Evolutionary conservation across 345 rosid genomes (phyloP), one percentile per base, ranked within the genome.

Genomic region (Bruguiera sexangula): DNA sequence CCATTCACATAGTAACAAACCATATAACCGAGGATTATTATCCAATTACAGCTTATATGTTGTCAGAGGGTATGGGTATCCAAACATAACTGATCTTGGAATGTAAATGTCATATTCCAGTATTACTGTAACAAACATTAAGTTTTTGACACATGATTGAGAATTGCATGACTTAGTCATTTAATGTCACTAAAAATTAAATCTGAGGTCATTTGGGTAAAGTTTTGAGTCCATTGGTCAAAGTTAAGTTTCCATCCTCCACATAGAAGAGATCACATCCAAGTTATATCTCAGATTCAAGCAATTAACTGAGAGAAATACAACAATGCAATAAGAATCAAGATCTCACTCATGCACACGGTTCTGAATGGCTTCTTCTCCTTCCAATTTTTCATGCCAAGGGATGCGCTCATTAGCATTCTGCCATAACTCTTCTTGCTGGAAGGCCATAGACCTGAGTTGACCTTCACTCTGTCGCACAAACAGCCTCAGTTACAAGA

Each of bases 321-420:
- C 26, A 65, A 79, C 62, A 51, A 61, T 11, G 53, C 56, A 63
- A 63, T 63, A 8, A 67, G 64, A 73, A 67, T 52, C 62, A 37
- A 65, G 61, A 75, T 82, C 97, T 82, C 73, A 94, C 99, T 94
- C 99, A 60, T 94, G 99, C 69, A 94, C 90, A 68, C 82, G 99
- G 73, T 89, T 92, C 82, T 92, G 97, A 78, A 92, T 79, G 75
- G 92, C 96, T 65, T 88, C 96, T 75, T 94, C 99, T 18, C 99
- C 99, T 69, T 92, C 96, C 79, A 94, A 76, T 76, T 85, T 88
- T 82, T 88, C 96, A 81, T 94, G 99, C 99, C 99, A 92, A 77
- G 93, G 86, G 70, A 92, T 87, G 62, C 96, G 95, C 59, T 89
- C 90, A 76, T 62, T 84, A 70, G 99, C 99, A 78, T 83, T 90